Base-by-base conservation (phyloP, 495 filamentous ascomycete genomes). In the Podospora fimiseda region DNA sequence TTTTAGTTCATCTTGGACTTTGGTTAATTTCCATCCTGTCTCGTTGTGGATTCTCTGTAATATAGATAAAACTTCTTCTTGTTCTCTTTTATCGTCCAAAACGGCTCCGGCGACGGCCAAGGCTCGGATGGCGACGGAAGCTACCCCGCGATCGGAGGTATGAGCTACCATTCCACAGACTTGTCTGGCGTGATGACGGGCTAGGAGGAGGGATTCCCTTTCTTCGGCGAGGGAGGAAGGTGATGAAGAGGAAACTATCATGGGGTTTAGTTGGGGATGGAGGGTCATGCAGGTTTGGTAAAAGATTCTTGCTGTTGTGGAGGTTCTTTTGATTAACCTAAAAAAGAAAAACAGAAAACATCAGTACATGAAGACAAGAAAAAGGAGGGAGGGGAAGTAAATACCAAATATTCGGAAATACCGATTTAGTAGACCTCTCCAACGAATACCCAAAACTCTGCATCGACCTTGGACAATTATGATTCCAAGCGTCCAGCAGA, bases 141-240 rank as follows among this genome's bases (percentile, higher is more conserved):
- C 81, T 36, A 95, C 81, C 36, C 86, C 87, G 65, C 82, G 74
- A 60, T 96, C 90, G 64, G 88, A 86, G 50, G 85, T 80, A 61
- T 94, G 88, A 0, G 90, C 87, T 3, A 84, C 81, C 56, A 97
- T 92, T 21, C 92, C 93, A 59, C 90, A 96, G 38, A 93, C 83
- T 57, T 88, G 80, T 52, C 86, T 81, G 3, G 89, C 83, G 65
- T 96, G 88, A 41, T 75, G 74, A 48, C 84, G 74, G 59, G 86
- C 82, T 52, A 84, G 73, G 11, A 80, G 74, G 39, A 74, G 80
- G 80, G 91, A 88, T 51, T 90, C n/a, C n/a, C n/a, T n/a, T n/a
- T n/a, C 84, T 3, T 81, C 75, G 9, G 76, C 77, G 15, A 80
- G 27, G 27, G 27, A 33, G 11, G 5, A 11, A 33, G 27, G 11